phyloP scores from a whole-genome alignment of 352 stramenopile genomes.

The Phytophthora litchii region DNA sequence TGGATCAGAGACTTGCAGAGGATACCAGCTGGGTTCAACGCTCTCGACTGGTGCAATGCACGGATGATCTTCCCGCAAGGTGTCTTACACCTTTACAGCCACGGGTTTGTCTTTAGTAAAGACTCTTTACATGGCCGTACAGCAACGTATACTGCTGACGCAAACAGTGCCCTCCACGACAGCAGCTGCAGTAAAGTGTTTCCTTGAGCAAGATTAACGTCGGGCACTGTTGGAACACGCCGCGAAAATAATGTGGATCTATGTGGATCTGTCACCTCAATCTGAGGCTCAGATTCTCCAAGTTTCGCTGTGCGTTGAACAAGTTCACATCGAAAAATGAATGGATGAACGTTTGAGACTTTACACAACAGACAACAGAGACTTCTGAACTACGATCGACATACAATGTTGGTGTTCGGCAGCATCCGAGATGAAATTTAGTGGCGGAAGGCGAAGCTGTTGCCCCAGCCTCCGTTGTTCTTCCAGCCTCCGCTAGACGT shows the following conservation, averaged over 20 bases:
- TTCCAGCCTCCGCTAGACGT: conserved; percentile 17
- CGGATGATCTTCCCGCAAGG: background rate
- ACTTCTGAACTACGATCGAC: background rate
- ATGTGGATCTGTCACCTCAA: too few relatives aligned
- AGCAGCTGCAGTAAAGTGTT: background rate
- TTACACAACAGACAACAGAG: background rate
- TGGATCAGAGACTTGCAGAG: background rate
- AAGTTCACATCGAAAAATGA: background rate
- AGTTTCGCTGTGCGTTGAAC: background rate
- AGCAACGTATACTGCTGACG: too few relatives aligned
- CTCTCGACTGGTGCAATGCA: conserved; percentile 3
- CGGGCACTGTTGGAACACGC: background rate
- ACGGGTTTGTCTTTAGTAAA: background rate
- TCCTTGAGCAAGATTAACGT: background rate
- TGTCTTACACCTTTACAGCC: conserved; percentile 4
- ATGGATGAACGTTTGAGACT: background rate
- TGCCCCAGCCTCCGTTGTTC: conserved; percentile 22
- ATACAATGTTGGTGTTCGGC: background rate
- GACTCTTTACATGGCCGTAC: conserved; percentile 7
- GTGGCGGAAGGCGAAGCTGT: conserved; percentile 26
- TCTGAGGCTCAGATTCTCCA: too few relatives aligned
- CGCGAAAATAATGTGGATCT: conserved; percentile 6
- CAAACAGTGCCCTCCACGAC: background rate
- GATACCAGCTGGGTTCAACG: conserved; percentile 11
- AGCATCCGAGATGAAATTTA: conserved; percentile 2